These are phyloP conservation scores for Neoboletus magnificus DNA, from an alignment of 768 basidiomycete genomes.

Conservation along the genomic window DNA sequence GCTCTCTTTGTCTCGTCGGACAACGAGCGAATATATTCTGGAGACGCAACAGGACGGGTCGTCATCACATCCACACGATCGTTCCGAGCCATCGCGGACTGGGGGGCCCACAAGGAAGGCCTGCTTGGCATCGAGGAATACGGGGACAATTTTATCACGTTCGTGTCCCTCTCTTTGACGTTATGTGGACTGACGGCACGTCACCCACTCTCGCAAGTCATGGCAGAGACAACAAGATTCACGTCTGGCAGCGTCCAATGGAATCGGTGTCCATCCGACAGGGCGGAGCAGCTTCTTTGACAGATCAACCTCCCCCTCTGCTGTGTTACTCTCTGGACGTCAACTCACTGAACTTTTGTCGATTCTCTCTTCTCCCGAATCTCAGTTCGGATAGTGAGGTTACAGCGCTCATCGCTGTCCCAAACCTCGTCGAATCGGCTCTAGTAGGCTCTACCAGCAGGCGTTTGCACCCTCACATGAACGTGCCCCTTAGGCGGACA, in stretches of 20 bases:
- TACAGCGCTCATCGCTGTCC: slow-evolving; percentile 67
- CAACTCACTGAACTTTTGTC: slow-evolving; percentile 93
- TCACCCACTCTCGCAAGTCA: slow-evolving; percentile 40
- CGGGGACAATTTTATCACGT: slow-evolving; percentile 72
- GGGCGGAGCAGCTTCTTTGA: slow-evolving; percentile 53
- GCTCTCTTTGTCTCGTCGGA: slow-evolving; percentile 61
- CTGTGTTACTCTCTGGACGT: slow-evolving; percentile 75
- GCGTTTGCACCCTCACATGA: neutral
- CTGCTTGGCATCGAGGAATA: slow-evolving; percentile 80
- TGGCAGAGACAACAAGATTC: slow-evolving; percentile 81
- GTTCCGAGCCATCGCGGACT: slow-evolving; percentile 67
- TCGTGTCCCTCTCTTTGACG: slow-evolving; percentile 29
- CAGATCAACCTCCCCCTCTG: slow-evolving; percentile 46
- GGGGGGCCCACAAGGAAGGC: slow-evolving; percentile 77
- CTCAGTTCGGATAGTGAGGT: slow-evolving; percentile 10
- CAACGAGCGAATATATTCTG: slow-evolving; percentile 83
- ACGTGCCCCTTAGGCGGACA: slow-evolving; percentile 59
- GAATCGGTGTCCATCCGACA: slow-evolving; percentile 47
- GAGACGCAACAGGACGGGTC: slow-evolving; percentile 76
- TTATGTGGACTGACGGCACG: neutral
- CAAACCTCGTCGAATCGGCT: slow-evolving; percentile 86
- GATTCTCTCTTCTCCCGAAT: slow-evolving; percentile 64
- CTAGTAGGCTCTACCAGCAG: slow-evolving; percentile 44
- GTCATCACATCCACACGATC: slow-evolving; percentile 72
- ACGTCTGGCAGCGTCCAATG: slow-evolving; percentile 61